Base-by-base conservation (phyloP, 768 basidiomycete genomes). In the Boletales sp. region DNA sequence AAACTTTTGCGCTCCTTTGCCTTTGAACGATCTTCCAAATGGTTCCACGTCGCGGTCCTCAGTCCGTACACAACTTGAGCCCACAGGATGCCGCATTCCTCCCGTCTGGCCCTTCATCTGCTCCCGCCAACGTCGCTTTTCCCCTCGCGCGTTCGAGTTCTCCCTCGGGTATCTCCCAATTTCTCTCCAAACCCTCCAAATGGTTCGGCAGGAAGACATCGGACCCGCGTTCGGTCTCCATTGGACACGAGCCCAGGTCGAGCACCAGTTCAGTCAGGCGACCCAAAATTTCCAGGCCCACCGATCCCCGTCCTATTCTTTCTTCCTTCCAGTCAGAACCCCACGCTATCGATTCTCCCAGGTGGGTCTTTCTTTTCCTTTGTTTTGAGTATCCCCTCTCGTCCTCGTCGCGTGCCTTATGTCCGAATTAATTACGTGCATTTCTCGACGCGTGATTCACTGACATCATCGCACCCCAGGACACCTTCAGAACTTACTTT, bases 211-310 rank as follows among this genome's bases (percentile, higher is more conserved):
- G 83, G 37, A 82, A 83, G 50, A 71, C 76, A 4, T 82, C 84
- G 2, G 72, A 75, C 9, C 75, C 81, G 39, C 77, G 78, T 62
- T 57, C 73, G 33, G 55, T 74, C 34, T 55, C 73, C 53, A 44
- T 66, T 37, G 48, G 71, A 19, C 46, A 68, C 34, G 80, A 83
- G 49, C 76, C 81, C 2, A 70, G 82, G 50, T 56, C 76, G 1
- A 83, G 79, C 53, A 71, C 65, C 13, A 74, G 75, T 44, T 76
- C 77, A 4, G 55, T 66, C 44, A 69, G 86, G 53, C 88, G 86
- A 54, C 86, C 81, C 46, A 90, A 89, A 74, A 92, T 91, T 34
- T 91, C 90, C 31, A 82, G 84, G 41, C 89, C 89, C 1, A 89
- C 87, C 5, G 90, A 91, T 59, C 89, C 87, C 9, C 72, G 89